phyloP scores from a whole-genome alignment of 768 basidiomycete genomes.

The Auricularia sp. region DNA sequence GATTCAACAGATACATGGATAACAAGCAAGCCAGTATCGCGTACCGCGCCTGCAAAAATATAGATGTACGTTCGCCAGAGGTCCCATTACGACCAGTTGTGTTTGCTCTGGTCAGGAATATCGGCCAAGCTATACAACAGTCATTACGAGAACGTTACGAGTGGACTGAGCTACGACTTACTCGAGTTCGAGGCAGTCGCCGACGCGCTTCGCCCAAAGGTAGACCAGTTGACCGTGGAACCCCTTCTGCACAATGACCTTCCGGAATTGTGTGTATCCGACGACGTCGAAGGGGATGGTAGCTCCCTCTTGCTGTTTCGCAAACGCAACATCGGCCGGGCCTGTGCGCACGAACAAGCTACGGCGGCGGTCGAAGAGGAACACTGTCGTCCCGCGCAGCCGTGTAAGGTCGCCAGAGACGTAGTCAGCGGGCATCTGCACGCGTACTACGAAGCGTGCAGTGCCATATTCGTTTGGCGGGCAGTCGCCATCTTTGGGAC shows the following conservation, averaged over 20 bases:
- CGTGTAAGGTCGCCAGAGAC: not conserved
- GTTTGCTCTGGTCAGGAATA: not conserved
- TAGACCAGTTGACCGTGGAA: not conserved
- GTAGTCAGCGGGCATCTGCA: not conserved
- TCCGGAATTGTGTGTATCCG: not conserved
- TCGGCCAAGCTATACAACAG: not conserved
- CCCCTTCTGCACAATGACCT: not conserved
- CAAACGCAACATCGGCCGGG: not conserved
- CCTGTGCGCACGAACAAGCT: not conserved
- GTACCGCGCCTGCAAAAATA: too few species aligned
- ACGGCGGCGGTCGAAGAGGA: not conserved
- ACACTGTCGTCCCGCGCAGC: not conserved
- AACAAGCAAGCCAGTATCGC: too few species aligned
- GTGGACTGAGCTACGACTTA: not conserved
- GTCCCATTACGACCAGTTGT: not conserved
- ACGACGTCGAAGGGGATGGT: not conserved
- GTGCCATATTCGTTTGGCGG: not conserved
- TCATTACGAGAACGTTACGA: not conserved
- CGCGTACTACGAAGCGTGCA: not conserved
- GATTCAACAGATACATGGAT: too few species aligned
- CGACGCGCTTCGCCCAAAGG: not conserved
- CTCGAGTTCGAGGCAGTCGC: not conserved
- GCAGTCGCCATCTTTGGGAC: not conserved
- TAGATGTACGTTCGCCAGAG: too few species aligned
- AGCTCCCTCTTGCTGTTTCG: not conserved